Base-by-base conservation (phyloP, 352 stramenopile genomes). In the Pythium insidiosum region DNA sequence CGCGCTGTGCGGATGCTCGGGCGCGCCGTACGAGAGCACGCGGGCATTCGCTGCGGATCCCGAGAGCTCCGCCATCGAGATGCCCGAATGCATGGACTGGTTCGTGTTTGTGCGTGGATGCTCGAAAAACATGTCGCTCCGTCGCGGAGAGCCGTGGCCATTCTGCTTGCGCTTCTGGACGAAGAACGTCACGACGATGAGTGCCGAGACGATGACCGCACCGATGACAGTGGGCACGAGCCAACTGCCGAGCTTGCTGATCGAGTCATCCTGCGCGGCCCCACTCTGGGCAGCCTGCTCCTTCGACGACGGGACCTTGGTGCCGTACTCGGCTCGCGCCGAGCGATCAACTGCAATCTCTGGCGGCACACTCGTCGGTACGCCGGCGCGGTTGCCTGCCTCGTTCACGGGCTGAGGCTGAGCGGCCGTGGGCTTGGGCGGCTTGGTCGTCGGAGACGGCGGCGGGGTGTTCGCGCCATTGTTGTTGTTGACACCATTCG, bases 121-220 rank as follows among this genome's bases (percentile, higher is more conserved):
- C 43, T 82, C 66, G 25, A 81, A 73, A 38, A 83, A 85, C 15
- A 68, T 55, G 43, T 86, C 71, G 37, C 43, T 35, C 11, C 47
- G 50, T 7, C 60, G 68, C n/a, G 68, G 70, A 24, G 72, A 63
- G 21, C 79, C 68, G 29, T 73, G 62, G 26, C 73, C 61, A 21
- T 78, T 61, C 13, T 46, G 38, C 43, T 64, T 64, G 30, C 57
- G 63, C 16, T 52, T 67, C 24, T 66, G 68, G 46, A 86, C 68
- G 57, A 75, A 86, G 59, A 75, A 82, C 22, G 65, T 73, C 38
- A 86, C 75, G 45, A 86, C 53, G 4, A 78, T 29, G 21, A 86
- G 45, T 5, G 68, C 70, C 4, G 64, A 36, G 35, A 86, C 56
- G 31, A 86, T 62, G 3, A 84, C 68, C 2, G 63, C 61, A 13